phyloP scores from a whole-genome alignment of 805 yeast genomes.

The Zygosaccharomyces gambellarensis region DNA sequence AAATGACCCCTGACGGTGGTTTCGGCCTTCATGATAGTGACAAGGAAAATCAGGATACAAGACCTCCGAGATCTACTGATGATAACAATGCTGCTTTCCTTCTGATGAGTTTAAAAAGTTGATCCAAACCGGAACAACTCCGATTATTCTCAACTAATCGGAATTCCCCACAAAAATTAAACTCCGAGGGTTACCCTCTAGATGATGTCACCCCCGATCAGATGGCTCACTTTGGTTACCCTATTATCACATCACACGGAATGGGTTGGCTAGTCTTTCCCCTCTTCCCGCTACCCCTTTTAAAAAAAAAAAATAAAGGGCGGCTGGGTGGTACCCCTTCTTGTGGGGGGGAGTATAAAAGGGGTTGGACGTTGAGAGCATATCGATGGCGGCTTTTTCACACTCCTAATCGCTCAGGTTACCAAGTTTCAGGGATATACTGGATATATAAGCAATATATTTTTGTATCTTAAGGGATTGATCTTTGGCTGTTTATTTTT shows the following conservation, averaged over 20 bases:
- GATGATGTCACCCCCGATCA: background rate
- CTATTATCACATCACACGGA: background rate
- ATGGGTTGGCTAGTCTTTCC: background rate
- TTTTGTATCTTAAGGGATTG: too few relatives aligned
- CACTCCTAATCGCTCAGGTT: background rate
- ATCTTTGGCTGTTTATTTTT: background rate
- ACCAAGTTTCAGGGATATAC: too few relatives aligned
- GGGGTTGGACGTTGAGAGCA: background rate
- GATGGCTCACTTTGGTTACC: background rate
- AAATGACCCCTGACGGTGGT: conserved; percentile 11
- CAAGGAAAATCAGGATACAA: conserved; percentile 1
- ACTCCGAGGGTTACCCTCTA: background rate
- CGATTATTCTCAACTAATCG: background rate
- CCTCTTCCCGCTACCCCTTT: background rate
- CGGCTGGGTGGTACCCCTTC: background rate
- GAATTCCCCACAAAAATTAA: background rate
- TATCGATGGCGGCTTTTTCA: background rate
- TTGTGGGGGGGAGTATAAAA: background rate
- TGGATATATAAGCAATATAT: too few relatives aligned
- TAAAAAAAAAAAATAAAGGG: background rate
- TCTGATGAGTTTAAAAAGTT: conserved; percentile 32
- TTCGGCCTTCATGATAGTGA: background rate
- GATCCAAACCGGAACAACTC: background rate
- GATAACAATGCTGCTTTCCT: conserved; percentile 30
- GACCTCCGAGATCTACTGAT: conserved; percentile 12